Percentiles rank a stretch among this genome's conserved stretches.
Conservation (phyloP, 306 rosid species). For the apple (Malus domestica) region ASM211411v1 NC_041798.1:27793501-27794000, state of each 20-base stretch:
- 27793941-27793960: constrained; percentile 97
- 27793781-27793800: background rate
- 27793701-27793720: background rate
- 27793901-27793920: constrained; percentile 99
- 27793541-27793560: constrained; percentile 68
- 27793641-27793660: background rate
- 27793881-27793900: constrained; percentile 85
- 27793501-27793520: constrained; percentile 83
- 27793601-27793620: background rate
- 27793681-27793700: background rate
- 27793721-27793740: background rate
- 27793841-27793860: constrained; percentile 85
- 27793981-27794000: constrained; percentile 97
- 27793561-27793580: constrained; percentile 65
- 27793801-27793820: background rate
- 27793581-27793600: constrained; percentile 21
- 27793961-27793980: constrained; percentile 97
- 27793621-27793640: background rate
- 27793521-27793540: constrained; percentile 81
- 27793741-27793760: background rate
- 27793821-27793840: constrained; percentile 80
- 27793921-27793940: constrained; percentile 95
- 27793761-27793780: background rate
- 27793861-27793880: constrained; percentile 87
- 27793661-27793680: background rate